These are phyloP conservation scores for Quercus suber DNA, from an alignment of 306 rosid species.

Conservation along the genomic window DNA sequence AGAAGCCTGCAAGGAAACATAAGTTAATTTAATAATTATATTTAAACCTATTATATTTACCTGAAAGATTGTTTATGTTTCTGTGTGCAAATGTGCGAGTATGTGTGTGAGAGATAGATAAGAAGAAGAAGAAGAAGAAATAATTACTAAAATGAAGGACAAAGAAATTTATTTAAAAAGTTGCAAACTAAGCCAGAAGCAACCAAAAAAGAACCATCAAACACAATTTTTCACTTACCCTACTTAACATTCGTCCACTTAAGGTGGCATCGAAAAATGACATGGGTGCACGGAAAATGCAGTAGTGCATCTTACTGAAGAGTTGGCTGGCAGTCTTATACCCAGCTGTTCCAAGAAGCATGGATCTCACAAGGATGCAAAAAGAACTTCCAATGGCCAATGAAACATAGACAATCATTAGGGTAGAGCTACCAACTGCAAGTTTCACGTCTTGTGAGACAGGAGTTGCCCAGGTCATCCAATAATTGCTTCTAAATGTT, in stretches of 20 bases:
- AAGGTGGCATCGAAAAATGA: constrained; percentile 68
- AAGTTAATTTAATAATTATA: background rate
- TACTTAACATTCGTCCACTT: constrained; percentile 57
- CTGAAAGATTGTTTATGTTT: background rate
- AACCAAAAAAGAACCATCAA: background rate
- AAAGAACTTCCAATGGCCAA: constrained; percentile 52
- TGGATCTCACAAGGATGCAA: constrained; percentile 32
- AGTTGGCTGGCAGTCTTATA: constrained; percentile 55
- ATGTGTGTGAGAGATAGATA: background rate
- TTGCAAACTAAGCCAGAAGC: background rate
- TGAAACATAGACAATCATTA: constrained; percentile 41
- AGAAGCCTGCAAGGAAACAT: constrained; percentile 42
- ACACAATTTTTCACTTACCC: constrained; percentile 32
- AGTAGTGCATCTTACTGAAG: constrained; percentile 50
- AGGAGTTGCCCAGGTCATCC: constrained; percentile 81
- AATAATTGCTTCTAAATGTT: constrained; percentile 30
- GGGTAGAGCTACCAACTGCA: constrained; percentile 23
- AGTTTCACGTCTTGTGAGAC: constrained; percentile 34
- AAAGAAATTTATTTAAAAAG: background rate
- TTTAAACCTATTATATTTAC: background rate
- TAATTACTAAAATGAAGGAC: background rate
- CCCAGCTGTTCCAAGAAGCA: constrained; percentile 37
- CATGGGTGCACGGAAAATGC: constrained; percentile 64
- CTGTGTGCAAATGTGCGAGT: background rate
- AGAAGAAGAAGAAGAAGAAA: background rate